A percentile compares a stretch with the other conserved stretches of the same genome.
Conservation (phyloP, 371 early-diverging fungal genomes). For the Actinomortierella wolfii region DNA sequence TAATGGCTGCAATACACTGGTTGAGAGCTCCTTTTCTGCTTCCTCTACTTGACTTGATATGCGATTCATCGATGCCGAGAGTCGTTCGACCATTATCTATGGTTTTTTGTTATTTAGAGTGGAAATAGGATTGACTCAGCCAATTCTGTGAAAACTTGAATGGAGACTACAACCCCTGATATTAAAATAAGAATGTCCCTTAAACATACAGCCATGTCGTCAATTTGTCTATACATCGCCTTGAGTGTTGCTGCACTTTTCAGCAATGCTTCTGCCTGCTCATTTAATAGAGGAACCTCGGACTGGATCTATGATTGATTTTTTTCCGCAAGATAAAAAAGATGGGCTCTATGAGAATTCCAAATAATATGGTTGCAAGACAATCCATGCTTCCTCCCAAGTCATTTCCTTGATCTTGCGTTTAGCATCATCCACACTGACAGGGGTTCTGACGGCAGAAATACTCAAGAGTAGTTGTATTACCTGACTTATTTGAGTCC, state of each 20-base stretch:
- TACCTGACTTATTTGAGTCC: constrained; percentile 32
- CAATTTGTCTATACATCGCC: constrained; percentile 34
- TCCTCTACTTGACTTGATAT: constrained; percentile 18
- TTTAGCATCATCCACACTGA: too few species aligned
- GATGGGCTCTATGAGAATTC: too few species aligned
- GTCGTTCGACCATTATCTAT: constrained; percentile 31
- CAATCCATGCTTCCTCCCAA: neutral
- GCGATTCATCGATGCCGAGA: constrained; percentile 19
- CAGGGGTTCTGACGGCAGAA: neutral
- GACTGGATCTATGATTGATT: constrained; percentile 17
- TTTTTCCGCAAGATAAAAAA: neutral
- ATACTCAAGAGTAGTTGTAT: neutral
- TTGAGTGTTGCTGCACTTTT: constrained; percentile 24
- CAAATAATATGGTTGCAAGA: neutral
- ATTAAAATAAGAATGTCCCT: neutral
- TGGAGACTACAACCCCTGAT: neutral
- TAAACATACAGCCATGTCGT: constrained; percentile 26
- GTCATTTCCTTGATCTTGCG: too few species aligned
- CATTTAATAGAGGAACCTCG: constrained; percentile 17
- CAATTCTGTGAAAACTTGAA: neutral
- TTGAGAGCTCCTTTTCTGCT: constrained; percentile 31
- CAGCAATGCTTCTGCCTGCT: constrained; percentile 23
- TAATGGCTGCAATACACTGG: constrained; percentile 25
- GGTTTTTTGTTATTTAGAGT: neutral
- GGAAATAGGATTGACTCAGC: neutral